Conservation (phyloP, 2,329 filamentous ascomycete genomes). For the Biscogniauxia sp. region DNA sequence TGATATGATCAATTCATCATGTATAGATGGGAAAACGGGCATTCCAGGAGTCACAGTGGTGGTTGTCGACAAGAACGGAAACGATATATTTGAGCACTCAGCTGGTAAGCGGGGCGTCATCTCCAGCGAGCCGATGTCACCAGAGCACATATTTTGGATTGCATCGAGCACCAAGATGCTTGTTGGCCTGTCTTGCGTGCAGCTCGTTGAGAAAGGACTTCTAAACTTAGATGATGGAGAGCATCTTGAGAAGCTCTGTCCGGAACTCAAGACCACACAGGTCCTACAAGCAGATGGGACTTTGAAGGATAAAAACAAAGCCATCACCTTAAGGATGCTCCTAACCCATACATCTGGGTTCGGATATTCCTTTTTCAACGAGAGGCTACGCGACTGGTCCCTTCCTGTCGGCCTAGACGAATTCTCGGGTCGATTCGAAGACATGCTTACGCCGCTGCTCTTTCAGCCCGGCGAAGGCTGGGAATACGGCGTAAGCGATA, state of each 20-base stretch:
- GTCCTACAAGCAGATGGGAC: constrained; percentile 41
- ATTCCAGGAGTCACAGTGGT: constrained; percentile 22
- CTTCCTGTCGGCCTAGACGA: constrained; percentile 55
- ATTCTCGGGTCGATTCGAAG: constrained; percentile 51
- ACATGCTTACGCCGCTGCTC: constrained; percentile 53
- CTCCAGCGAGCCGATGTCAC: constrained; percentile 50
- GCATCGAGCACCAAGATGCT: constrained; percentile 59
- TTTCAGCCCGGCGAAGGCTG: constrained; percentile 61
- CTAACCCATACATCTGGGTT: constrained; percentile 56
- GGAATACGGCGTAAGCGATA: constrained; percentile 53
- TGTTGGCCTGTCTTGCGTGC: constrained; percentile 51
- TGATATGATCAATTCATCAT: constrained; percentile 19
- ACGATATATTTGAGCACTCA: constrained; percentile 47
- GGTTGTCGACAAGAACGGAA: constrained; percentile 46
- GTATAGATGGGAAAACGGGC: constrained; percentile 5
- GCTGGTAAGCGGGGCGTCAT: constrained; percentile 45
- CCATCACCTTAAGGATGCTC: constrained; percentile 58
- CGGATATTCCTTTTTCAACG: constrained; percentile 55
- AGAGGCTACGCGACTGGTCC: constrained; percentile 44
- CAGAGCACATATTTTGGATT: constrained; percentile 61
- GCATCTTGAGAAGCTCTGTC: constrained; percentile 45
- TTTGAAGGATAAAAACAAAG: constrained; percentile 42
- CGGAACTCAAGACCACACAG: constrained; percentile 47
- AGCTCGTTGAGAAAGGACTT: constrained; percentile 52
- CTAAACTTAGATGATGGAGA: constrained; percentile 47